A percentile compares a stretch with the other conserved stretches of the same genome.
Evolutionary conservation across 2,329 filamentous ascomycete genomes (phyloP).

Genomic region (Sporothrix euskadiensis): DNA sequence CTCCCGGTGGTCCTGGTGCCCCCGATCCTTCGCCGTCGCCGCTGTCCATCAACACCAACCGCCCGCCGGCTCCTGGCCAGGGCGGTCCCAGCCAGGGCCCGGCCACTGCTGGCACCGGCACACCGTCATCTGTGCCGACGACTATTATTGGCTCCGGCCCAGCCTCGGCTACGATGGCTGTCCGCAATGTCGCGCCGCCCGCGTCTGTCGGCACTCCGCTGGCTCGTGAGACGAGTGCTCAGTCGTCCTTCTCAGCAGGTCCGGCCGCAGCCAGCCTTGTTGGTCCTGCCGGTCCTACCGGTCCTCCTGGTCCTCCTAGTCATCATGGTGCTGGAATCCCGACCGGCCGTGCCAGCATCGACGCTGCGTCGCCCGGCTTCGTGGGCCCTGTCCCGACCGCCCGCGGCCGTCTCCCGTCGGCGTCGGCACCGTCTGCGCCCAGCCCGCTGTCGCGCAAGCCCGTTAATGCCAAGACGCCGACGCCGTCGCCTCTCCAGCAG

Average conservation of each 20-base stretch:
- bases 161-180: background rate
- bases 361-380: background rate
- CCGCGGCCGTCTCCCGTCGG: constrained; percentile 27
- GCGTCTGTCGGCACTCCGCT: background rate
- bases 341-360: background rate
- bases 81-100: background rate
- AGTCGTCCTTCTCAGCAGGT: background rate
- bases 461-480: constrained; percentile 8
- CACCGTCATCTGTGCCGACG: background rate
- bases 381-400: constrained; percentile 18
- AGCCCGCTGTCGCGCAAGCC: constrained; percentile 28
- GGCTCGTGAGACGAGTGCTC: background rate
- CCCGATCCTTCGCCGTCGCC: constrained; percentile 26
- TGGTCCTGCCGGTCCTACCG: background rate
- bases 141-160: background rate
- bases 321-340: background rate
- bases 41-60: constrained; percentile 14
- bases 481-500: constrained; percentile 20
- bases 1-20: background rate
- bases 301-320: background rate
- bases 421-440: background rate
- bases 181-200: background rate
- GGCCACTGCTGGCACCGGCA: background rate
- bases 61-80: background rate
- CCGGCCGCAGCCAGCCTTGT: background rate